These are phyloP conservation scores for Colletotrichum theobromicola DNA, from an alignment of 2,329 filamentous ascomycete genomes.

Conservation along the genomic window DNA sequence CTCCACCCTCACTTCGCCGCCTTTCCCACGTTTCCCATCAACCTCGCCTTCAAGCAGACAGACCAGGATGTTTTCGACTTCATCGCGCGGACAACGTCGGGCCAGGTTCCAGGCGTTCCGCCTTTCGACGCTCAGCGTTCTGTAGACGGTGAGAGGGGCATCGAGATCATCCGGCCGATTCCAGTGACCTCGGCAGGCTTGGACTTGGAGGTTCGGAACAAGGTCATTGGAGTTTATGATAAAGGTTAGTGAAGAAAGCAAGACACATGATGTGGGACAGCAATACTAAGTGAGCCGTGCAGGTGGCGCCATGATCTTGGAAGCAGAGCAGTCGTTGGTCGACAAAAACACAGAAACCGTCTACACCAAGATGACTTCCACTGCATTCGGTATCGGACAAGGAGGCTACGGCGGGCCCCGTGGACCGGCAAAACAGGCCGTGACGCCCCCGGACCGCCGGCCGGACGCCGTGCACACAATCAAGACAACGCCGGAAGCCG, in stretches of 20 bases:
- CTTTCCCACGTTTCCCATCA: slow-evolving; percentile 53
- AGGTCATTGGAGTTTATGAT: slow-evolving; percentile 49
- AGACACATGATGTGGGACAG: background rate
- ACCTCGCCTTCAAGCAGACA: slow-evolving; percentile 49
- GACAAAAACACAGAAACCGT: slow-evolving; percentile 41
- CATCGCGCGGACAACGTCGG: slow-evolving; percentile 36
- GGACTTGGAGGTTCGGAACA: slow-evolving; percentile 43
- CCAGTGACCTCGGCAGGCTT: slow-evolving; percentile 39
- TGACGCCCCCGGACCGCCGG: slow-evolving; percentile 34
- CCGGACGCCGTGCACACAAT: slow-evolving; percentile 43
- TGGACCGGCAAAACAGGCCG: slow-evolving; percentile 38
- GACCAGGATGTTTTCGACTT: slow-evolving; percentile 50
- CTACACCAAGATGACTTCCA: slow-evolving; percentile 43
- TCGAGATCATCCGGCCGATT: slow-evolving; percentile 41
- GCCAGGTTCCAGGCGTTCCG: slow-evolving; percentile 41
- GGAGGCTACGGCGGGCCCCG: slow-evolving; percentile 48
- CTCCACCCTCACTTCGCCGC: slow-evolving; percentile 46
- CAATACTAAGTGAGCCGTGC: background rate
- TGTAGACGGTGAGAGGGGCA: slow-evolving; percentile 46
- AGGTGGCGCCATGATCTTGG: slow-evolving; percentile 46
- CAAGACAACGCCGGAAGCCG: slow-evolving; percentile 41
- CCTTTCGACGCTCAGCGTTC: slow-evolving; percentile 44
- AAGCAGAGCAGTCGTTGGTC: slow-evolving; percentile 42
- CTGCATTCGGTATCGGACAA: slow-evolving; percentile 48
- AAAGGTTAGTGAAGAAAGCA: slow-evolving; percentile 31